Evolutionary conservation across 768 basidiomycete species (phyloP), one percentile per base, ranked within the genome.

Genomic region (Mycena amicta): DNA sequence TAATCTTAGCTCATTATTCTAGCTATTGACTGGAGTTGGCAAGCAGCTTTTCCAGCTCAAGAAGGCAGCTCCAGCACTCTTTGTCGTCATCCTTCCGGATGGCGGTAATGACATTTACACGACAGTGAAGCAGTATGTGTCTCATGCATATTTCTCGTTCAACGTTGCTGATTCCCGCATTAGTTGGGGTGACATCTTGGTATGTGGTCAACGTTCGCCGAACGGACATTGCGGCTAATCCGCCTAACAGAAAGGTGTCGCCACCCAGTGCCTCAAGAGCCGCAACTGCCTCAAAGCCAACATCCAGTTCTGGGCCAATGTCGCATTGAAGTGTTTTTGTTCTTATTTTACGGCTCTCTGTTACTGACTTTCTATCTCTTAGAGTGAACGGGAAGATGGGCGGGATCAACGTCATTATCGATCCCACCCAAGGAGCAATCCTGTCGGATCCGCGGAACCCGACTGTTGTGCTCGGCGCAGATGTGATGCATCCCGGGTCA

Each of bases 311-410:
- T 93, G 79, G 62, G 90, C 91, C 0, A 93, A 93, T 57, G 87
- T 92, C 5, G 85, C 83, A 57, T 71, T 93, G 28, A 93, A 93
- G 91, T 90, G 54, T 63, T 85, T 73, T 58, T 62, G 70, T 52
- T 25, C 6, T 12, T 27, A 18, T 30, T 22, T n/a, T 18, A 30
- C 31, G 33, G 12, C 43, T 40, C 28, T 50, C 30, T 60, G 57
- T 23, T 52, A 30, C 25, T 25, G 23, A 20, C 23, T 25, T 20
- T 12, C 22, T 58, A n/a, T n/a, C 11, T 22, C 47, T 8, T 57
- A 93, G 91, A 69, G 80, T 93, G 64, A 93, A 93, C 58, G 91
- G 90, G 13, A 93, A 93, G 70, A 76, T 92, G 0, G 92, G 90
- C 13, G 92, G 92, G 0, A 88, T 92, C 67, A 93, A 93, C 66